Conservation (phyloP, 495 filamentous ascomycete genomes). For the Penicillium longicatenatum region DNA sequence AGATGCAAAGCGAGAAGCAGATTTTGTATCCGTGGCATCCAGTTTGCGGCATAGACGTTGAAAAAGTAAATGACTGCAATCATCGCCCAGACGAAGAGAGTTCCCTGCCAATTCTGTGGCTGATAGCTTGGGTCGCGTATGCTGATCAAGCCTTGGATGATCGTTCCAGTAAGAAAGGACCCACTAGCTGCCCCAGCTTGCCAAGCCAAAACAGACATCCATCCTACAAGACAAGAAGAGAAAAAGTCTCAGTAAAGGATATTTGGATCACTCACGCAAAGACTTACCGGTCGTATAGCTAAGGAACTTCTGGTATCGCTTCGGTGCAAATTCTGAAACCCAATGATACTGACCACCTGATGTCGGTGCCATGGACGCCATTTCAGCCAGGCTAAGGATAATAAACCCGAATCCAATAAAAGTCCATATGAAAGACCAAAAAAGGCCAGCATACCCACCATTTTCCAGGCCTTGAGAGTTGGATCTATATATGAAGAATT, state of each 20-base stretch:
- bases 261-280: too few relatives aligned
- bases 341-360: constrained; percentile 10
- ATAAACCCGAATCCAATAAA: constrained; percentile 34
- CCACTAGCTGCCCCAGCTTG: constrained; percentile 39
- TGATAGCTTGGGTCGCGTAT: constrained; percentile 37
- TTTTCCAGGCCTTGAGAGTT: constrained; percentile 19
- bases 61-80: constrained; percentile 40
- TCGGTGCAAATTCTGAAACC: constrained; percentile 14
- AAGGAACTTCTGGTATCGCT: constrained; percentile 25
- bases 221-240: constrained; percentile 25
- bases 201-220: constrained; percentile 47
- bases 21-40: constrained; percentile 41
- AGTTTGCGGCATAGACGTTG: constrained; percentile 40
- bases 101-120: constrained; percentile 40
- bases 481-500: constrained; percentile 8
- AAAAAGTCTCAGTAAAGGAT: too few relatives aligned
- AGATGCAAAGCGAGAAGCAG: constrained; percentile 43
- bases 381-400: constrained; percentile 36
- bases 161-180: constrained; percentile 42
- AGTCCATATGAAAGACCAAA: constrained; percentile 36
- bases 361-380: constrained; percentile 34
- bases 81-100: constrained; percentile 43
- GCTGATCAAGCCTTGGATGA: constrained; percentile 48
- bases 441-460: constrained; percentile 21
- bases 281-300: constrained; percentile 13